phyloP scores from a whole-genome alignment of 225 moss, liverwort and hornwort species.

The Sphagnum contortum region DNA sequence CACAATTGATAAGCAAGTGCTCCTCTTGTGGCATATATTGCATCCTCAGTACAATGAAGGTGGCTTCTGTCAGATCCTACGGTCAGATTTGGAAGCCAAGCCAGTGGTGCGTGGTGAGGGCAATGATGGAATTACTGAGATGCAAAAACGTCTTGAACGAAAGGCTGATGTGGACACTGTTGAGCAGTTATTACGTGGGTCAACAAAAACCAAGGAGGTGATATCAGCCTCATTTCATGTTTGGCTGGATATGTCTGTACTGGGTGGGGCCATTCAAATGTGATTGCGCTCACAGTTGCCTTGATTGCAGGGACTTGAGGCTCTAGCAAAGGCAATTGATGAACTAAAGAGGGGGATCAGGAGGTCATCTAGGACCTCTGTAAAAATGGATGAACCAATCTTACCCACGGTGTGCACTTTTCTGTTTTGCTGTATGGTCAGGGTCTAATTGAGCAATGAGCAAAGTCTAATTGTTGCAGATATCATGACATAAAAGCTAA shows the following conservation, averaged over 20 bases:
- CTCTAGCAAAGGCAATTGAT: constrained; percentile 28
- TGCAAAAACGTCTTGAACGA: constrained; percentile 38
- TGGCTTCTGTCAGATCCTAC: constrained; percentile 37
- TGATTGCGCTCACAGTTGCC: too few relatives aligned
- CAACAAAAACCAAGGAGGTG: constrained; percentile 33
- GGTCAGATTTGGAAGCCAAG: constrained; percentile 62
- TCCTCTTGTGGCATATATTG: too few relatives aligned
- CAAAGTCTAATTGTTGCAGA: too few relatives aligned
- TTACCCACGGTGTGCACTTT: background rate
- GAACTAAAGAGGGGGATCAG: constrained; percentile 25
- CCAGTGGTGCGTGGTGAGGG: constrained; percentile 19
- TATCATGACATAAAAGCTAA: background rate
- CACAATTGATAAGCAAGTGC: too few relatives aligned
- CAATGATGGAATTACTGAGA: constrained; percentile 10
- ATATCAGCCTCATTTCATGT: background rate
- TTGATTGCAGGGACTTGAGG: constrained; percentile 17
- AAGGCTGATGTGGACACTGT: constrained; percentile 46
- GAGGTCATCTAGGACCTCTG: constrained; percentile 14
- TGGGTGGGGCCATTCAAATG: too few relatives aligned
- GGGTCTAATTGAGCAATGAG: background rate
- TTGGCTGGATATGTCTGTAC: too few relatives aligned
- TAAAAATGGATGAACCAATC: constrained; percentile 10
- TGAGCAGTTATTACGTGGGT: constrained; percentile 33
- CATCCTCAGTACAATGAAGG: too few relatives aligned
- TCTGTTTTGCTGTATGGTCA: background rate